These are phyloP conservation scores for Cenchrus fungigraminus DNA, from an alignment of 176 grass and related monocot species.

Conservation along the genomic window DNA sequence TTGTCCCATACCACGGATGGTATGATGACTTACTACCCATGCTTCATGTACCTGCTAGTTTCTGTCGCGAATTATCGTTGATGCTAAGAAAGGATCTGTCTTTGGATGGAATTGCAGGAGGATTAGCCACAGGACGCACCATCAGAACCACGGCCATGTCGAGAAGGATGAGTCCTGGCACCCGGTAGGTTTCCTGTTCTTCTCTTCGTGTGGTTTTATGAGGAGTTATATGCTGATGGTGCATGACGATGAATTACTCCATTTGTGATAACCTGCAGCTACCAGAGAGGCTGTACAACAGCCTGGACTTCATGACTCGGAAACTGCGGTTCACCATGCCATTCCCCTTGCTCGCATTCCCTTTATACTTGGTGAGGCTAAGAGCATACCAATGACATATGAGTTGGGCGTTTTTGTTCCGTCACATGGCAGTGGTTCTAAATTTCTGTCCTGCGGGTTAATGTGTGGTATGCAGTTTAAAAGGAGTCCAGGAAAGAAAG, in stretches of 20 bases:
- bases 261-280: constrained; percentile 59
- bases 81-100: constrained; percentile 31
- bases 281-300: constrained; percentile 77
- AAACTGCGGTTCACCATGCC: constrained; percentile 80
- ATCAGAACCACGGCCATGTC: constrained; percentile 96
- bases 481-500: constrained; percentile 80
- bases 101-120: constrained; percentile 65
- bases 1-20: constrained; percentile 95
- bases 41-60: constrained; percentile 7
- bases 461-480: constrained; percentile 51
- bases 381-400: neutral
- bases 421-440: neutral
- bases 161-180: constrained; percentile 99
- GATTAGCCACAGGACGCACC: constrained; percentile 96
- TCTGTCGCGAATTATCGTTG: neutral
- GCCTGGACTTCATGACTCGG: constrained; percentile 59
- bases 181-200: constrained; percentile 58
- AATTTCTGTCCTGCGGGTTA: constrained; percentile 21
- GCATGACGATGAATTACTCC: neutral
- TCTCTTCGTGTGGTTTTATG: constrained; percentile 3
- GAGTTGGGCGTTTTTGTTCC: constrained; percentile 16
- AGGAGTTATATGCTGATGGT: constrained; percentile 8
- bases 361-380: constrained; percentile 81
- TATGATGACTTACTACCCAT: constrained; percentile 41
- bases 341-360: constrained; percentile 91